phyloP scores from a whole-genome alignment of 2,329 filamentous ascomycete genomes.

The Fusarium lateritium region DNA sequence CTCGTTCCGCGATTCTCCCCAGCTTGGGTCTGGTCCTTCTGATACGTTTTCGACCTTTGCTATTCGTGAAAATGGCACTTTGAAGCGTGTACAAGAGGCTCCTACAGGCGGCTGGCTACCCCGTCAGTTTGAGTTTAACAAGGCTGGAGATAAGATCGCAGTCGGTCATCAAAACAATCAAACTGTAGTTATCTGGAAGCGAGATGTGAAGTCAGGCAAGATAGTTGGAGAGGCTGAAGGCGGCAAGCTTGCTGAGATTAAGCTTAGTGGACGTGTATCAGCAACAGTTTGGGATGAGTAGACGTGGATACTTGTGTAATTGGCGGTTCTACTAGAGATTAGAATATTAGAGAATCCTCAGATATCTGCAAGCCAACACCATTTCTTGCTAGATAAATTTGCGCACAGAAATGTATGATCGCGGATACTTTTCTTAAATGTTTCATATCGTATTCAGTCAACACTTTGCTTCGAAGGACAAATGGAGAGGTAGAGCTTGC shows the following conservation, averaged over 20 bases:
- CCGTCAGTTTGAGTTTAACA: conserved; percentile 47
- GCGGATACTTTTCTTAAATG: no score
- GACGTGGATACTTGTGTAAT: no score
- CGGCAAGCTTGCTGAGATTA: conserved; percentile 41
- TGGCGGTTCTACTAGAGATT: no score
- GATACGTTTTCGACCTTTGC: conserved; percentile 43
- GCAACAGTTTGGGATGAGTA: conserved; percentile 46
- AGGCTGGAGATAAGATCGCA: conserved; percentile 44
- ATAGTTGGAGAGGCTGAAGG: conserved; percentile 40
- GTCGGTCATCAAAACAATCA: conserved; percentile 46
- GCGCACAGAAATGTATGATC: no score
- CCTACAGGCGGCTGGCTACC: conserved; percentile 43
- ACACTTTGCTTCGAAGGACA: no score
- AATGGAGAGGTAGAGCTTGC: no score
- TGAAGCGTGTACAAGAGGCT: conserved; percentile 39
- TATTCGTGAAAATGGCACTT: conserved; percentile 39
- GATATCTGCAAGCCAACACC: no score
- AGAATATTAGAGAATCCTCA: no score
- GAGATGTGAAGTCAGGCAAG: conserved; percentile 41
- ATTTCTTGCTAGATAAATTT: no score
- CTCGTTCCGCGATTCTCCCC: conserved; percentile 42
- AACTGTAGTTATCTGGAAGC: conserved; percentile 46
- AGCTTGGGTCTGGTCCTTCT: conserved; percentile 31
- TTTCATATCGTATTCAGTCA: no score
- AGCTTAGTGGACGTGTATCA: conserved; percentile 22